A percentile compares a stretch with the other conserved stretches of the same genome.
Conservation (phyloP, 768 basidiomycete genomes). For the Kwoniella mangroviensis region DNA sequence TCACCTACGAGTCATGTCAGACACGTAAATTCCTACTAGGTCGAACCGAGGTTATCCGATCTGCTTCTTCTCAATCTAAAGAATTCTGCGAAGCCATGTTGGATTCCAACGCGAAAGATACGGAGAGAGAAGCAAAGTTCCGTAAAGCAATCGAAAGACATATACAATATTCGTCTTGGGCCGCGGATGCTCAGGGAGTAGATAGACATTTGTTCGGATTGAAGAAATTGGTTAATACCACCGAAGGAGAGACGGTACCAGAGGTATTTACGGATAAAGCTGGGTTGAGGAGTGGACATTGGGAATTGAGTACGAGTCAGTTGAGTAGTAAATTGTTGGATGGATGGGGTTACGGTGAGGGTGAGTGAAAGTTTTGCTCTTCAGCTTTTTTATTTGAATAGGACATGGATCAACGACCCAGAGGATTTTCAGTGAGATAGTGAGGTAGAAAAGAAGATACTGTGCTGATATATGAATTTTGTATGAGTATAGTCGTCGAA, state of each 20-base stretch:
- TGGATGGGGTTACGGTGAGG: slow-evolving; percentile 97
- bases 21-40: slow-evolving; percentile 89
- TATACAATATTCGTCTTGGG: slow-evolving; percentile 84
- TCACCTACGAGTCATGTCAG: slow-evolving; percentile 94
- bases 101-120: slow-evolving; percentile 48
- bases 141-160: slow-evolving; percentile 78
- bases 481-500: slow-evolving; percentile 67
- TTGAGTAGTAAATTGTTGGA: slow-evolving; percentile 79
- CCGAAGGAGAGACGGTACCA: slow-evolving; percentile 70
- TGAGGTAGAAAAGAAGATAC: not conserved
- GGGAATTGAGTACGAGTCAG: slow-evolving; percentile 92
- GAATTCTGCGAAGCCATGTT: slow-evolving; percentile 89
- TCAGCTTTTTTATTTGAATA: not conserved
- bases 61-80: slow-evolving; percentile 78
- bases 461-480: not conserved
- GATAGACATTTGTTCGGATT: slow-evolving; percentile 95
- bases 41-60: slow-evolving; percentile 92
- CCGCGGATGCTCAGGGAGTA: slow-evolving; percentile 90
- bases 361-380: slow-evolving; percentile 59
- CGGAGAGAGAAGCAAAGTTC: slow-evolving; percentile 70
- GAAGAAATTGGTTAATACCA: slow-evolving; percentile 73
- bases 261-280: slow-evolving; percentile 75
- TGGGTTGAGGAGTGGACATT: slow-evolving; percentile 74
- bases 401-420: not conserved
- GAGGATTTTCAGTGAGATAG: too few relatives aligned